Conservation (phyloP, 169 alveolate species). For the Babesia sp. region DNA sequence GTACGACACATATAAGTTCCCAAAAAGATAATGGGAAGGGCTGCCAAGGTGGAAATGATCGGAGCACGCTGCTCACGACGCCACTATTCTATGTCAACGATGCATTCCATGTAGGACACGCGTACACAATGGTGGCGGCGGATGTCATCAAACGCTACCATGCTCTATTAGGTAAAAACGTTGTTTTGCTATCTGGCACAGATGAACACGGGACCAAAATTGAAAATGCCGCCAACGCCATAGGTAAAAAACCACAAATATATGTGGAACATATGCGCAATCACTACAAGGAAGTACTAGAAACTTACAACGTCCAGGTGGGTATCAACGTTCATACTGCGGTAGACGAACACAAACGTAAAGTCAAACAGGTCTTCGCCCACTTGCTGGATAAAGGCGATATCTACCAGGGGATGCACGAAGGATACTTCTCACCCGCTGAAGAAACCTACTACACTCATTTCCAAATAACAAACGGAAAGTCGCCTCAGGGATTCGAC, state of each 20-base stretch:
- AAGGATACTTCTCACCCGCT: slow-evolving; percentile 69
- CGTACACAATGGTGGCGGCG: slow-evolving; percentile 71
- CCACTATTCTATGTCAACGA: slow-evolving; percentile 76
- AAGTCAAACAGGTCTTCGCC: slow-evolving; percentile 55
- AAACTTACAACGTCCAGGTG: slow-evolving; percentile 52
- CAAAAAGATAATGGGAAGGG: background rate
- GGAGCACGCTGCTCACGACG: slow-evolving; percentile 30
- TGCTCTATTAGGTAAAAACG: slow-evolving; percentile 26
- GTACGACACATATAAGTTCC: background rate
- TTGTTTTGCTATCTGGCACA: slow-evolving; percentile 78
- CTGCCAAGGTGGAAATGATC: background rate
- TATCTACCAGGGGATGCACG: slow-evolving; percentile 72
- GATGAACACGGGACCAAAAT: slow-evolving; percentile 89
- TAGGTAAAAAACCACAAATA: slow-evolving; percentile 45
- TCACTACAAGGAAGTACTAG: slow-evolving; percentile 65
- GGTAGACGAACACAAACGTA: slow-evolving; percentile 67
- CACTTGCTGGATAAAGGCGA: slow-evolving; percentile 45
- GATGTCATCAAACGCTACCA: slow-evolving; percentile 65
- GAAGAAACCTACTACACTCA: slow-evolving; percentile 66
- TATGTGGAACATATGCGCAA: slow-evolving; percentile 69
- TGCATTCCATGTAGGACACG: slow-evolving; percentile 78
- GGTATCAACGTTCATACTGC: slow-evolving; percentile 81
- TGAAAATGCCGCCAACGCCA: slow-evolving; percentile 65
- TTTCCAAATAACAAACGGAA: slow-evolving; percentile 44
- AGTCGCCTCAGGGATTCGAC: slow-evolving; percentile 43